Conservation (phyloP, 2,329 filamentous ascomycete genomes). For the Alternaria gansuensis region DNA sequence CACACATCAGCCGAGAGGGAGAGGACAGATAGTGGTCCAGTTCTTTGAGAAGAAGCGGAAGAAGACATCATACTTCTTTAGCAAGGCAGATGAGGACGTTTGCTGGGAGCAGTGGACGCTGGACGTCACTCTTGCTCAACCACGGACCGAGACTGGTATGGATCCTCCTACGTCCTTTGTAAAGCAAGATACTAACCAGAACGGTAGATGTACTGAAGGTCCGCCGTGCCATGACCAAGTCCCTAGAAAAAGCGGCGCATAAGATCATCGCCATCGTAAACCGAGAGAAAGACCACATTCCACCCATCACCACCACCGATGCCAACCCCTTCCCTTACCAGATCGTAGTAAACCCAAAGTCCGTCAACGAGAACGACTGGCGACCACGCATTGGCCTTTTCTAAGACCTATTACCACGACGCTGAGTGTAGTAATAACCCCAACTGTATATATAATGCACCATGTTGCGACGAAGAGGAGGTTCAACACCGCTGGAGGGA, state of each 20-base stretch:
- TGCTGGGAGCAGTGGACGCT: slow-evolving; percentile 98
- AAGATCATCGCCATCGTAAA: slow-evolving; percentile 91
- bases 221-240: slow-evolving; percentile 88
- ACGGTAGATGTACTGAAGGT: slow-evolving; percentile 85
- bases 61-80: slow-evolving; percentile 72
- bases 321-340: slow-evolving; percentile 95
- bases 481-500: slow-evolving; percentile 37
- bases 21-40: slow-evolving; percentile 83
- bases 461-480: slow-evolving; percentile 22
- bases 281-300: slow-evolving; percentile 92
- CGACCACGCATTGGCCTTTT: slow-evolving; percentile 73
- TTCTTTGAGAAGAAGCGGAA: slow-evolving; percentile 93
- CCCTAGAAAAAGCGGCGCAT: slow-evolving; percentile 83
- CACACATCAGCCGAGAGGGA: slow-evolving; percentile 65
- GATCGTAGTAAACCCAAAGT: slow-evolving; percentile 84
- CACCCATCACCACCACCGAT: slow-evolving; percentile 91
- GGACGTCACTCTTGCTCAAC: slow-evolving; percentile 90
- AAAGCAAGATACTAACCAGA: slow-evolving; percentile 13
- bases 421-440: slow-evolving; percentile 6
- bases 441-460: slow-evolving; percentile 35
- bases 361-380: slow-evolving; percentile 71
- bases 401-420: slow-evolving; percentile 21
- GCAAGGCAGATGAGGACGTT: slow-evolving; percentile 86
- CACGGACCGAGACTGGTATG: slow-evolving; percentile 85
- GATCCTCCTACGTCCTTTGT: neutral